phyloP scores from a whole-genome alignment of 176 grass and related monocot genomes.

The Alloteropsis semialata region DNA sequence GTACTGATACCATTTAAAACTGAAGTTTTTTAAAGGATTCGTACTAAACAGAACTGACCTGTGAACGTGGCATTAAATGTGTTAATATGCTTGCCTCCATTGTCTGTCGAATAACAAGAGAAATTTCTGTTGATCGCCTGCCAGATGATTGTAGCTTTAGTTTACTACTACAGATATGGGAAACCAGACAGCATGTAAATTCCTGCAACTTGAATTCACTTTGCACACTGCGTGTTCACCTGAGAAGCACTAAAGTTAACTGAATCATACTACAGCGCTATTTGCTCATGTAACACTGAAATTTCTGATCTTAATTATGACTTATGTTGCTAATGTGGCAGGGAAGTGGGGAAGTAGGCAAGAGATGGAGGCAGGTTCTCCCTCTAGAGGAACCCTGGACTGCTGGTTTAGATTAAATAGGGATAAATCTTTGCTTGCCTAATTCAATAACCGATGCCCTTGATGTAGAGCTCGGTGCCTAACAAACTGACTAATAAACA shows the following conservation, averaged over 20 bases:
- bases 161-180: not conserved
- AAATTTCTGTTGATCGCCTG: conserved; percentile 98
- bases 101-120: conserved; percentile 92
- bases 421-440: not conserved
- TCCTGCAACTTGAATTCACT: not conserved
- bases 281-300: conserved; percentile 6
- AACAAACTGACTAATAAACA: not conserved
- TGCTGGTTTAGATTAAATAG: not conserved
- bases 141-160: conserved; percentile 3
- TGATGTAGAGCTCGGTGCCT: not conserved
- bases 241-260: not conserved
- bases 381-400: not conserved
- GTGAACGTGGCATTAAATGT: conserved; percentile 83
- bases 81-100: conserved; percentile 93
- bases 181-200: not conserved
- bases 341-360: not conserved
- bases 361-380: not conserved
- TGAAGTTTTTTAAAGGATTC: not conserved
- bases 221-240: not conserved
- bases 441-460: not conserved
- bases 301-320: not conserved
- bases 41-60: conserved; percentile 40
- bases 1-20: not conserved
- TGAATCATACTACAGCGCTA: not conserved
- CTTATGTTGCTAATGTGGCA: not conserved